Base-by-base conservation (phyloP, 257 asterid genomes). In the Lantana camara region DNA sequence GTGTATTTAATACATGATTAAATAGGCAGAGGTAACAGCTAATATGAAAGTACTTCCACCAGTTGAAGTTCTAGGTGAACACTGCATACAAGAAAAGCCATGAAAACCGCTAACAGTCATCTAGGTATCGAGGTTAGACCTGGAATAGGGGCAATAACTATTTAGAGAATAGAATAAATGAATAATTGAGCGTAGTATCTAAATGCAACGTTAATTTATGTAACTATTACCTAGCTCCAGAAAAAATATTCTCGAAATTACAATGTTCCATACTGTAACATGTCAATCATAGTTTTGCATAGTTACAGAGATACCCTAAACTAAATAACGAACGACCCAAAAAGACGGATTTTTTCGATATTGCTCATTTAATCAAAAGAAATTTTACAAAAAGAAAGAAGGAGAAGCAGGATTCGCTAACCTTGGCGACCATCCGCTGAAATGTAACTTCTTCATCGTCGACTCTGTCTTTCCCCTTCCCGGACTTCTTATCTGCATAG, bases 371-470 rank as follows among this genome's bases (percentile, higher is more conserved):
- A 27, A 24, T 52, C 27, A 1, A 4, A 40, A 44, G 49, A 44
- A 44, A 44, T 14, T 1, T 1, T 7, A 41, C n/a, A n/a, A 16
- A 41, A 16, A 19, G 30, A 48, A 48, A 13, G 46, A 55, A 35
- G 71, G 82, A 68, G 81, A 80, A 80, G 69, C 80, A 71, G 80
- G 78, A 77, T 75, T 82, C 82, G 77, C 88, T 87, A 90, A 93
- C 97, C 98, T 93, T 93, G 78, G 97, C 80, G 50, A 93, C 99
- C 97, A 90, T 93, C 55, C 96, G 96, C 75, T 87, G 99, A 77
- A 93, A 93, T 57, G 99, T 90, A 54, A 87, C 63, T 73, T 90
- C 99, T 78, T 87, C 92, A 32, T 93, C 96, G 58, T 93, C 96
- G 53, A 90, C 74, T 70, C 79, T 79, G 69, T 93, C 98, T 75